A percentile compares a stretch with the other conserved stretches of the same genome.
Conservation (phyloP, 768 basidiomycete genomes). For the Porphyrellus cyaneotinctus region DNA sequence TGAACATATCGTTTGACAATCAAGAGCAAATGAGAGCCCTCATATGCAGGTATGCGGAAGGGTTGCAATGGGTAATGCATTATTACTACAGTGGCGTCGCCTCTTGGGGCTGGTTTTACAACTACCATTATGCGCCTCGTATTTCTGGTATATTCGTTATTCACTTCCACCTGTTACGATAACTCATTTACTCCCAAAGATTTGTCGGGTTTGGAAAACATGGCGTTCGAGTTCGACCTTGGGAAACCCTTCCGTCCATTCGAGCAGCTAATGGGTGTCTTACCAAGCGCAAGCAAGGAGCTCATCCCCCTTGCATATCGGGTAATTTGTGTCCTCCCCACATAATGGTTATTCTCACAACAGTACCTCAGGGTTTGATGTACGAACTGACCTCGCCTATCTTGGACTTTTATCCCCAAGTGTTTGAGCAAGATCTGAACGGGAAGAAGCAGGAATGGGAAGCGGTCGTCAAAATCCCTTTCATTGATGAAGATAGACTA, state of each 20-base stretch:
- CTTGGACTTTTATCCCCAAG: constrained; percentile 87
- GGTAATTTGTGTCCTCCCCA: constrained; percentile 38
- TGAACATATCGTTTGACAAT: constrained; percentile 74
- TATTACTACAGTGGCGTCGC: constrained; percentile 98
- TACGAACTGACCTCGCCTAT: constrained; percentile 79
- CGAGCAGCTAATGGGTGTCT: constrained; percentile 96
- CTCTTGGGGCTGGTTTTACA: constrained; percentile 98
- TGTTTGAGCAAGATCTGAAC: constrained; percentile 92
- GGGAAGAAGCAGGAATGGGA: constrained; percentile 99
- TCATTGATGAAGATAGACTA: constrained; percentile 81
- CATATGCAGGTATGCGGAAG: constrained; percentile 82
- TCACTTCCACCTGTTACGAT: not conserved
- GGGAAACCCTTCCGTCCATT: constrained; percentile 90
- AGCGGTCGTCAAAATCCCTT: constrained; percentile 97
- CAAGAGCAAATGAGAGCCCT: constrained; percentile 66
- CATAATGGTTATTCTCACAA: not conserved
- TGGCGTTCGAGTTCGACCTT: constrained; percentile 83
- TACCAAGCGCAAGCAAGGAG: constrained; percentile 86
- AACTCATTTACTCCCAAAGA: constrained; percentile 37
- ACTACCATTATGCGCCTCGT: constrained; percentile 96
- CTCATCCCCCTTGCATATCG: constrained; percentile 84
- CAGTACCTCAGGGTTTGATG: constrained; percentile 74
- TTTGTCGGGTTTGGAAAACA: constrained; percentile 58
- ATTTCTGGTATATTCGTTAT: constrained; percentile 69
- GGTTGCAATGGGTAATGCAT: constrained; percentile 98